These are phyloP conservation scores for Candolleomyces efflorescens DNA, from an alignment of 768 basidiomycete species.

Conservation along the genomic window DNA sequence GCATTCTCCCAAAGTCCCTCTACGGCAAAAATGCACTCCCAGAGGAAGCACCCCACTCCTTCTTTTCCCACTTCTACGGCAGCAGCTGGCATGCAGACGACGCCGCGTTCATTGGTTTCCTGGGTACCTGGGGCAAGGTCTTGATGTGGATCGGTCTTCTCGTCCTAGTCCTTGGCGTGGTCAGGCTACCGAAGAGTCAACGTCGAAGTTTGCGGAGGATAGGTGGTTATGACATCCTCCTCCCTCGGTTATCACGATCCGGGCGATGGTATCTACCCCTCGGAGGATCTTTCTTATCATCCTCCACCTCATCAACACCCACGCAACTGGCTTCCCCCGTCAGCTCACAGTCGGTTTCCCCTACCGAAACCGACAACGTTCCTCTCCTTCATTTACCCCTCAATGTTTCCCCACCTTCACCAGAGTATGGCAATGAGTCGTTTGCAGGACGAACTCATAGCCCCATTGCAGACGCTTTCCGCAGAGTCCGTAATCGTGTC, in stretches of 20 bases:
- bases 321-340: slow-evolving; percentile 7
- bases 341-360: slow-evolving; percentile 36
- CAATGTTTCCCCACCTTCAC: slow-evolving; percentile 53
- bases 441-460: slow-evolving; percentile 38
- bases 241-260: slow-evolving; percentile 70
- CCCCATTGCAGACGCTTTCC: slow-evolving; percentile 50
- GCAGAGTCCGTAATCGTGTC: slow-evolving; percentile 54
- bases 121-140: slow-evolving; percentile 82
- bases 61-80: slow-evolving; percentile 97
- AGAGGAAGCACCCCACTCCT: slow-evolving; percentile 81
- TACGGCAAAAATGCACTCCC: slow-evolving; percentile 94
- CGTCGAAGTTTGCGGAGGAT: slow-evolving; percentile 58
- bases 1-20: slow-evolving; percentile 92
- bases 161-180: slow-evolving; percentile 65
- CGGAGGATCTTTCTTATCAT: slow-evolving; percentile 47
- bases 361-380: slow-evolving; percentile 38
- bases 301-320: slow-evolving; percentile 43
- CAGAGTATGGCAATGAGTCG: slow-evolving; percentile 42
- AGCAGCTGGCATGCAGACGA: slow-evolving; percentile 99
- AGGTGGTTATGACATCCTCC: slow-evolving; percentile 72
- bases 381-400: slow-evolving; percentile 64
- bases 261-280: slow-evolving; percentile 75
- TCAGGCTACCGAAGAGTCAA: slow-evolving; percentile 53
- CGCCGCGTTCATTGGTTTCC: slow-evolving; percentile 94
- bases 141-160: slow-evolving; percentile 83